A percentile compares a stretch with the other conserved stretches of the same genome.
phyloP scores from a whole-genome alignment of 108 stramenopile genomes.

The Nitzschia putrida region DNA sequence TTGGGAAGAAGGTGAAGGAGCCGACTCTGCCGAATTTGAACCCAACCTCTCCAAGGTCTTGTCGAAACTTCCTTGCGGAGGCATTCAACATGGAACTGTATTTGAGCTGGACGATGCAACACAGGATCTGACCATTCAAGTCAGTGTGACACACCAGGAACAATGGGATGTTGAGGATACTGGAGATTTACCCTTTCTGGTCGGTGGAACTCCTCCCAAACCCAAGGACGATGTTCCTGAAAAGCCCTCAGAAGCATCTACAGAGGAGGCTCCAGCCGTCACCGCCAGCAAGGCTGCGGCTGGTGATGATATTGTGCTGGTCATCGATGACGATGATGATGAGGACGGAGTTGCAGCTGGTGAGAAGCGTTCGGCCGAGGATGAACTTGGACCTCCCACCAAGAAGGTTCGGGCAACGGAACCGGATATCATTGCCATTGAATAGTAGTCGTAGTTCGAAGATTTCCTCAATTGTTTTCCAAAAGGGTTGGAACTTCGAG shows the following conservation, averaged over 20 bases:
- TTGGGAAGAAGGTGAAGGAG: constrained; percentile 86
- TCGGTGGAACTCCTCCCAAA: constrained; percentile 47
- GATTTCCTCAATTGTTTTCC: too few relatives aligned
- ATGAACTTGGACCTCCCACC: constrained; percentile 19
- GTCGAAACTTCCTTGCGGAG: constrained; percentile 77
- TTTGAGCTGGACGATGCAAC: constrained; percentile 86
- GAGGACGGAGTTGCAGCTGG: constrained; percentile 4
- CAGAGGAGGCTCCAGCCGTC: constrained; percentile 4
- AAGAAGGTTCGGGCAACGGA: constrained; percentile 55
- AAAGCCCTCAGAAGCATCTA: not conserved
- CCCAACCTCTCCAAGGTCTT: constrained; percentile 60
- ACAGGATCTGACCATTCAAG: constrained; percentile 85
- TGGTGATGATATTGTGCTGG: constrained; percentile 44
- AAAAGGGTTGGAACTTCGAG: too few relatives aligned
- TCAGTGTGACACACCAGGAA: constrained; percentile 70
- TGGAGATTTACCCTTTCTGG: constrained; percentile 67
- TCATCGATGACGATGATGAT: constrained; percentile 31
- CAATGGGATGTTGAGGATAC: constrained; percentile 56
- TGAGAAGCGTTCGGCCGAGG: constrained; percentile 14
- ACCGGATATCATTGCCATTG: constrained; percentile 53
- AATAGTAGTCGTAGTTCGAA: too few relatives aligned
- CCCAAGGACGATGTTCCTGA: not conserved
- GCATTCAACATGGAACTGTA: constrained; percentile 82
- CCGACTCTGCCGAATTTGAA: constrained; percentile 50
- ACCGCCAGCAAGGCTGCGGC: constrained; percentile 8